Evolutionary conservation across 2,329 filamentous ascomycete species (phyloP).

Genomic region (Chaetomium olivaceum): DNA sequence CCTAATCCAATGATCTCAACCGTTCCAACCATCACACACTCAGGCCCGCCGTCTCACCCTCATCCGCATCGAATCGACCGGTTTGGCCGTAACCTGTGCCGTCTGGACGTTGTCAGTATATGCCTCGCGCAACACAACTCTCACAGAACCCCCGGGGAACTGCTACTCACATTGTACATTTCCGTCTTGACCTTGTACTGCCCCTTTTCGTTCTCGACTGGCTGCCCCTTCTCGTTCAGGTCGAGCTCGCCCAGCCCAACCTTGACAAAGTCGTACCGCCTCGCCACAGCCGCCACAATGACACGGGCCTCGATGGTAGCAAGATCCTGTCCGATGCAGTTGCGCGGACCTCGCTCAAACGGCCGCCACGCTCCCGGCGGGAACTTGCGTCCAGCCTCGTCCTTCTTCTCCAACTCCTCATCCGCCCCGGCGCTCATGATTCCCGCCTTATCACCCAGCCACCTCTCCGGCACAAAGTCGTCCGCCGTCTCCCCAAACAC

Average conservation of each 20-base stretch:
- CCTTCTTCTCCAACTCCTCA: conserved; percentile 12
- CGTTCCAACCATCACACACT: not conserved
- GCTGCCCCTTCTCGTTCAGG: conserved; percentile 30
- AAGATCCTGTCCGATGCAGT: conserved; percentile 57
- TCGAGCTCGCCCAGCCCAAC: conserved; percentile 36
- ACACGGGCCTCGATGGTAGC: conserved; percentile 43
- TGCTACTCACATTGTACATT: conserved; percentile 35
- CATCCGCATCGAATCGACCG: conserved; percentile 35
- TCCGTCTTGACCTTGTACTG: conserved; percentile 33
- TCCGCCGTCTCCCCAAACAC: conserved; percentile 41
- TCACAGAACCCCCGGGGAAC: not conserved
- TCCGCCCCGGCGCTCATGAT: conserved; percentile 24
- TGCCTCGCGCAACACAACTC: not conserved
- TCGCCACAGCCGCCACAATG: conserved; percentile 36
- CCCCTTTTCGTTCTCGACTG: conserved; percentile 31
- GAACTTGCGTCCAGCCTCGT: conserved; percentile 21
- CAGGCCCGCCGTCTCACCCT: conserved; percentile 29
- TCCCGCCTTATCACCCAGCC: conserved; percentile 38
- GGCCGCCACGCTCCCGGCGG: conserved; percentile 50
- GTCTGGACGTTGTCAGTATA: conserved; percentile 27
- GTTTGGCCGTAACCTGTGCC: conserved; percentile 35
- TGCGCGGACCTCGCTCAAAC: conserved; percentile 54
- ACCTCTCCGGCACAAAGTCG: conserved; percentile 45
- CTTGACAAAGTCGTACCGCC: conserved; percentile 39
- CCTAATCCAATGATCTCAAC: not conserved